phyloP scores from a whole-genome alignment of 495 filamentous ascomycete species.

The Aspergillus sclerotioniger region DNA sequence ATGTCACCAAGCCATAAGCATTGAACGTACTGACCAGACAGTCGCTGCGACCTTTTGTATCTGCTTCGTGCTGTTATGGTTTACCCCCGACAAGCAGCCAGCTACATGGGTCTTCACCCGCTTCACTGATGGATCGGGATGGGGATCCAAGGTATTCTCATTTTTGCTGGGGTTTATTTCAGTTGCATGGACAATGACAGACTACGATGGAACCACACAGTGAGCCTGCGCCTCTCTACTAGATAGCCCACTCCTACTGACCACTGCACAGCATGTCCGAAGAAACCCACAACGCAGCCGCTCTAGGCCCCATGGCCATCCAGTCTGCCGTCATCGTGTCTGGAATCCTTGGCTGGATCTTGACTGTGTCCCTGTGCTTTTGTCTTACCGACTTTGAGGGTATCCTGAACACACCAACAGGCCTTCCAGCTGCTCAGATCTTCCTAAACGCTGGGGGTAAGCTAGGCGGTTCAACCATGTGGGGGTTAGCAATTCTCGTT shows the following conservation, averaged over 20 bases:
- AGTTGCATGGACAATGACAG: conserved; percentile 75
- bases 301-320: conserved; percentile 65
- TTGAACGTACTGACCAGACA: conserved; percentile 18
- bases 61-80: conserved; percentile 58
- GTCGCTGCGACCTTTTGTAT: conserved; percentile 58
- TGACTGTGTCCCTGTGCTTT: conserved; percentile 68
- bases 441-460: conserved; percentile 66
- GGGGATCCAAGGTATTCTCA: conserved; percentile 62
- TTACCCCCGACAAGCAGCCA: conserved; percentile 63
- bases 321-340: conserved; percentile 63
- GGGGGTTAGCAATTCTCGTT: conserved; percentile 66
- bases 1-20: conserved; percentile 14
- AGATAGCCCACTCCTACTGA: neutral
- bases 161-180: conserved; percentile 69
- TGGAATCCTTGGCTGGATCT: conserved; percentile 60
- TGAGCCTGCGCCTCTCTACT: conserved; percentile 25
- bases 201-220: conserved; percentile 74
- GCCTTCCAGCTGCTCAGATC: conserved; percentile 68
- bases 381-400: conserved; percentile 63
- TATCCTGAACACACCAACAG: conserved; percentile 60
- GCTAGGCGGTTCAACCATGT: conserved; percentile 62
- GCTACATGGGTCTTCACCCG: conserved; percentile 66
- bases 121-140: conserved; percentile 65
- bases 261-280: conserved; percentile 59
- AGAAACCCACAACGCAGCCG: conserved; percentile 68